Conservation (phyloP, 805 yeast species). For the Yarrowia osloensis region DNA sequence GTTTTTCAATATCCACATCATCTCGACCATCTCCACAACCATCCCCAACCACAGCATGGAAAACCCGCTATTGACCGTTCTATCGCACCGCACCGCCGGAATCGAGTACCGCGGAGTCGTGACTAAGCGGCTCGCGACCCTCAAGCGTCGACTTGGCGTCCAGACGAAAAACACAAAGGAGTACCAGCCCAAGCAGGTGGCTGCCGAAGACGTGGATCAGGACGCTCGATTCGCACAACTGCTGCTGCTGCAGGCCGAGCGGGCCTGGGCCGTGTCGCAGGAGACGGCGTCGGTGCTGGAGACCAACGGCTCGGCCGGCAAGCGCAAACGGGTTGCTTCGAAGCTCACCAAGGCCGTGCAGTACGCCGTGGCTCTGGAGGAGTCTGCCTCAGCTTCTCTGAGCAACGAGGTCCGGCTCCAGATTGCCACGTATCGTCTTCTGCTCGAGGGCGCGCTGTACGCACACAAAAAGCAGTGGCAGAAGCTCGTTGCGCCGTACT, state of each 20-base stretch:
- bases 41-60: conserved; percentile 43
- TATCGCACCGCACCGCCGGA: conserved; percentile 57
- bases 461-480: conserved; percentile 60
- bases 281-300: conserved; percentile 61
- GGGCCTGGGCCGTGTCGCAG: conserved; percentile 69
- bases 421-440: conserved; percentile 43
- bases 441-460: conserved; percentile 55
- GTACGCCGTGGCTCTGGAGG: conserved; percentile 48
- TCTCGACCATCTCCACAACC: background rate
- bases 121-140: conserved; percentile 60
- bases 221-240: conserved; percentile 60
- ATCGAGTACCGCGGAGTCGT: conserved; percentile 56
- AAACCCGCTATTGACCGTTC: conserved; percentile 48
- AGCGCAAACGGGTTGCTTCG: conserved; percentile 57
- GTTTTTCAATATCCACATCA: conserved; percentile 16
- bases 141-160: conserved; percentile 65
- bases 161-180: conserved; percentile 68
- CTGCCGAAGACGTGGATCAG: conserved; percentile 51
- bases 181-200: conserved; percentile 54
- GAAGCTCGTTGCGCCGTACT: conserved; percentile 52
- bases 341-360: conserved; percentile 66
- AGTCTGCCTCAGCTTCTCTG: conserved; percentile 25
- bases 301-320: conserved; percentile 51
- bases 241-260: conserved; percentile 69
- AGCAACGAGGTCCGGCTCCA: conserved; percentile 36